Percentiles rank a stretch among this genome's conserved stretches.
Evolutionary conservation across 306 rosid species (phyloP).

Genomic region (Erythrophleum fordii): DNA sequence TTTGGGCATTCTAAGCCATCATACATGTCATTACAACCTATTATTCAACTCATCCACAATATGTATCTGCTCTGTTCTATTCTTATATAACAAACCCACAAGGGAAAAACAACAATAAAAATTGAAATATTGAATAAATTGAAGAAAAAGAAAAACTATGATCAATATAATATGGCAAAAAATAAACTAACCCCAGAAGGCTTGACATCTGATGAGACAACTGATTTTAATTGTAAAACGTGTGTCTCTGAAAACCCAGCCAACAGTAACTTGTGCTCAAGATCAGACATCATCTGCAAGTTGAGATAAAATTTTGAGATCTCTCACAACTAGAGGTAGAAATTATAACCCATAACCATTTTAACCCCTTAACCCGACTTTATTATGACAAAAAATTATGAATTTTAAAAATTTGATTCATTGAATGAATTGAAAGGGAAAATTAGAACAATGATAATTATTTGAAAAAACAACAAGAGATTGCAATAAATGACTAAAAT

Average conservation of each 20-base stretch:
- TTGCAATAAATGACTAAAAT: neutral
- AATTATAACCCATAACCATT: neutral
- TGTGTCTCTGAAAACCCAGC: conserved; percentile 78
- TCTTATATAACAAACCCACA: neutral
- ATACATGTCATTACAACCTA: neutral
- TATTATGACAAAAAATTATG: neutral
- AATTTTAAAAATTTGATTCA: neutral
- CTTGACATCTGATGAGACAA: conserved; percentile 36
- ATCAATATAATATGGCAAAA: conserved; percentile 10
- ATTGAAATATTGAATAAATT: neutral
- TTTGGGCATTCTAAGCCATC: neutral
- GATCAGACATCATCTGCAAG: conserved; percentile 59
- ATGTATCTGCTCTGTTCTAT: neutral
- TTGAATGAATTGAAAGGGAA: neutral
- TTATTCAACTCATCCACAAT: neutral
- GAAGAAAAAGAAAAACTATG: neutral
- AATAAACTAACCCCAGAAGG: conserved; percentile 58
- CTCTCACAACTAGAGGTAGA: neutral
- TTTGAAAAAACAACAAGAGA: neutral
- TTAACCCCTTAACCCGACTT: neutral
- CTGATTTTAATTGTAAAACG: conserved; percentile 51
- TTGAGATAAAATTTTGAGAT: conserved; percentile 16
- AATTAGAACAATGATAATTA: conserved; percentile 13
- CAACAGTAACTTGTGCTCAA: conserved; percentile 70
- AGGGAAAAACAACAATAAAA: neutral